Conservation (phyloP, 2,329 filamentous ascomycete genomes). For the Aspergillus awamori region DNA sequence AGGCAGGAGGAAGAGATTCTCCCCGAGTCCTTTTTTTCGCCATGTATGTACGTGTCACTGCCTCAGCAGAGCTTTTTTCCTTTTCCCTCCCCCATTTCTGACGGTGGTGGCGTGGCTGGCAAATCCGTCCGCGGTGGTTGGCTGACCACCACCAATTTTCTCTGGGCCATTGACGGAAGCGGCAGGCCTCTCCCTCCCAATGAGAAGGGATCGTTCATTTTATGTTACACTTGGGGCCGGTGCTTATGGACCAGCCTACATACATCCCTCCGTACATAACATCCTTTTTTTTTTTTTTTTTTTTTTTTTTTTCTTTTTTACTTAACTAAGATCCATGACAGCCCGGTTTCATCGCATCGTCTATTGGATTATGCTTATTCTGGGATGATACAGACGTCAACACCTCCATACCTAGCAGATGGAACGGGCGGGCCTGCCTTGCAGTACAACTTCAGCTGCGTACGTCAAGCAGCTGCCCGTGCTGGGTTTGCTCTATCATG, state of each 20-base stretch:
- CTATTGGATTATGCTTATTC: slow-evolving; percentile 6
- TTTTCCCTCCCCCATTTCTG: not conserved
- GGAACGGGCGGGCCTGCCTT: no score
- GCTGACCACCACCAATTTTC: slow-evolving; percentile 17
- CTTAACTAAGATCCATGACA: not conserved
- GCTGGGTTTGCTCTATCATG: not conserved
- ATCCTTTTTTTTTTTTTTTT: not conserved
- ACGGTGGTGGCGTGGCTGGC: slow-evolving; percentile 21
- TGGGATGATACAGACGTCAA: not conserved
- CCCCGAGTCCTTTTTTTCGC: not conserved
- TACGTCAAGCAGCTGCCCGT: not conserved
- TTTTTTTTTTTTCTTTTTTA: no score
- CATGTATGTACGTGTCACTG: slow-evolving; percentile 13
- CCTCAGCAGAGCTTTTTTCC: slow-evolving; percentile 2
- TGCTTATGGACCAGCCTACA: not conserved
- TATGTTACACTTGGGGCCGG: not conserved
- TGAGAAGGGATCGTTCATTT: not conserved
- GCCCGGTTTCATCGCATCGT: not conserved
- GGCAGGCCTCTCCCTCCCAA: slow-evolving; percentile 5
- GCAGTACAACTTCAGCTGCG: slow-evolving; percentile 9
- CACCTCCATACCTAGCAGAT: no score
- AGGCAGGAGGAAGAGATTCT: not conserved
- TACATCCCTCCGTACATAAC: not conserved
- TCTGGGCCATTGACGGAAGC: slow-evolving; percentile 4
- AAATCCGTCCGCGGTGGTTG: slow-evolving; percentile 22